Evolutionary conservation across 805 yeast genomes (phyloP).

Genomic region (Yamadazyma ubonensis): DNA sequence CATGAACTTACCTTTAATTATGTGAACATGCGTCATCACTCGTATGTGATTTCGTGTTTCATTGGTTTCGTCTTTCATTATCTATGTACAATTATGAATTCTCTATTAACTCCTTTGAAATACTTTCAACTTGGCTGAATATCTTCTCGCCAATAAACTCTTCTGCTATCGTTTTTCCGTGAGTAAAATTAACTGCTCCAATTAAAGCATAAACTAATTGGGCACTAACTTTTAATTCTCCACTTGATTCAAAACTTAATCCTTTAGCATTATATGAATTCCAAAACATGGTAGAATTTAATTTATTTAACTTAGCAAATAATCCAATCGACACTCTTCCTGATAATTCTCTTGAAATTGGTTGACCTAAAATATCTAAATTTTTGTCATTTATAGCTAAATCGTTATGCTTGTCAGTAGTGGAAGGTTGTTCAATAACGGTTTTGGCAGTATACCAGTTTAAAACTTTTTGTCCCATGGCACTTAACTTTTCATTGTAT

Average conservation of each 20-base stretch:
- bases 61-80: too few relatives aligned
- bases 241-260: constrained; percentile 47
- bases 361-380: constrained; percentile 61
- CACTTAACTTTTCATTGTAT: constrained; percentile 79
- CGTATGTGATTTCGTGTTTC: too few relatives aligned
- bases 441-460: constrained; percentile 48
- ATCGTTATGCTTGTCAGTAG: constrained; percentile 24
- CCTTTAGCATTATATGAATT: constrained; percentile 50
- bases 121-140: constrained; percentile 36
- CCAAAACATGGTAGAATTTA: constrained; percentile 65
- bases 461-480: constrained; percentile 65
- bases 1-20: too few relatives aligned
- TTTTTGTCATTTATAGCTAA: constrained; percentile 47
- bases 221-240: constrained; percentile 55
- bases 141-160: constrained; percentile 56
- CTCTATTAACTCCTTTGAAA: constrained; percentile 29
- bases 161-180: constrained; percentile 60
- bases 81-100: constrained; percentile 5
- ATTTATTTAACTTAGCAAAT: constrained; percentile 48
- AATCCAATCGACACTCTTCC: constrained; percentile 51
- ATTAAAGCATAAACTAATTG: constrained; percentile 59
- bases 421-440: constrained; percentile 28
- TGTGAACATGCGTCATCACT: too few relatives aligned
- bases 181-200: constrained; percentile 64
- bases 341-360: constrained; percentile 49